These are phyloP conservation scores for Nakataea oryzae DNA, from an alignment of 2,329 filamentous ascomycete genomes.

Conservation along the genomic window DNA sequence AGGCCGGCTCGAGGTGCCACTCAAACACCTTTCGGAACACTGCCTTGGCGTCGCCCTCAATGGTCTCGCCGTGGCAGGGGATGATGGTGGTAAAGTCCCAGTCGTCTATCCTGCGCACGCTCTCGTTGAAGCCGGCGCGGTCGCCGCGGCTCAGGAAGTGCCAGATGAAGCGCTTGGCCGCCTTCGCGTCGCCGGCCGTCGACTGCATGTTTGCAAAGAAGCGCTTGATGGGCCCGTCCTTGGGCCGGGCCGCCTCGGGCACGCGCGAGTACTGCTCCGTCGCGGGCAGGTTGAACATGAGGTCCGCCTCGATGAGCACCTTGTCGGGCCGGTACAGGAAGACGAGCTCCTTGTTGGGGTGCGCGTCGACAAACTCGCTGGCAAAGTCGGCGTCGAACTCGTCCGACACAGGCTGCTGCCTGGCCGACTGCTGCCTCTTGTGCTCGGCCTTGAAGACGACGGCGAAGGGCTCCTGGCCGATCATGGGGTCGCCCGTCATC, in stretches of 20 bases:
- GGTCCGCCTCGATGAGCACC: constrained; percentile 78
- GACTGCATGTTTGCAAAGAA: constrained; percentile 44
- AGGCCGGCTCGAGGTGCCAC: constrained; percentile 57
- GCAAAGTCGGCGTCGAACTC: constrained; percentile 86
- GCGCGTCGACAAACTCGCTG: constrained; percentile 69
- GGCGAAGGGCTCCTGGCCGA: constrained; percentile 47
- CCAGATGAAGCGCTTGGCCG: constrained; percentile 76
- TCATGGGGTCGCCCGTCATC: constrained; percentile 42
- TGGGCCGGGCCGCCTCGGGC: constrained; percentile 30
- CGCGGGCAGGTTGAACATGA: constrained; percentile 85
- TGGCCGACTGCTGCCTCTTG: constrained; percentile 29
- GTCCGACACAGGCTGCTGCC: constrained; percentile 48
- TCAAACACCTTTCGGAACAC: constrained; percentile 69
- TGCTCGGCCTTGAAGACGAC: constrained; percentile 55
- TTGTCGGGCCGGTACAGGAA: constrained; percentile 72
- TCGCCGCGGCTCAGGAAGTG: constrained; percentile 54
- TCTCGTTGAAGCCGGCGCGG: constrained; percentile 58
- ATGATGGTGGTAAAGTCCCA: constrained; percentile 86
- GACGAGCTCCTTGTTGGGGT: constrained; percentile 80
- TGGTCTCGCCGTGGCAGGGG: constrained; percentile 87
- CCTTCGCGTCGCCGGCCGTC: constrained; percentile 55
- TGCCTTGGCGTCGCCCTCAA: constrained; percentile 63
- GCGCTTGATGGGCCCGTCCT: constrained; percentile 26
- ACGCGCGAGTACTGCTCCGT: constrained; percentile 70
- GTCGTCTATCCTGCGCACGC: constrained; percentile 53